Conservation (phyloP, 805 yeast species). For the Barnettozyma wickerhamii region DNA sequence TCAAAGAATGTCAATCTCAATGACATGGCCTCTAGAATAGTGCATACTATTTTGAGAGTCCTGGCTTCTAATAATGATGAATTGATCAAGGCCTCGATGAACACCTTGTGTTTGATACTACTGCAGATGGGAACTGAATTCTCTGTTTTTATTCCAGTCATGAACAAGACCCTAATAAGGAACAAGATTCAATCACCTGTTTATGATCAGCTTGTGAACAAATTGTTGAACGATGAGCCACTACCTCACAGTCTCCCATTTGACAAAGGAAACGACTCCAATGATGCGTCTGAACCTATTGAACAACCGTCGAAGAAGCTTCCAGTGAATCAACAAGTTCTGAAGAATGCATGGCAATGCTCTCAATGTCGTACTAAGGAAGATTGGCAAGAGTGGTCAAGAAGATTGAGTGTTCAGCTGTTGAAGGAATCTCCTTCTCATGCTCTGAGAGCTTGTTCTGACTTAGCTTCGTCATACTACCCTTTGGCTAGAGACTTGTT, state of each 20-base stretch:
- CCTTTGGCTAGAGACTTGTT: conserved; percentile 88
- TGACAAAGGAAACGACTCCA: conserved; percentile 49
- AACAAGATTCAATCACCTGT: conserved; percentile 64
- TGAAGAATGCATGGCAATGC: conserved; percentile 89
- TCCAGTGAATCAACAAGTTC: conserved; percentile 58
- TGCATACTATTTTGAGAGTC: conserved; percentile 80
- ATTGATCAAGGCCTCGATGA: conserved; percentile 60
- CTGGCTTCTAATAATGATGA: conserved; percentile 52
- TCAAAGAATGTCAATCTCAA: conserved; percentile 67
- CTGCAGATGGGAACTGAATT: conserved; percentile 83
- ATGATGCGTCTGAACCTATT: conserved; percentile 40
- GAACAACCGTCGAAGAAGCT: conserved; percentile 71
- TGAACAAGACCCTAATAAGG: conserved; percentile 59
- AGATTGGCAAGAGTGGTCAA: conserved; percentile 98
- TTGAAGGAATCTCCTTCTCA: conserved; percentile 92
- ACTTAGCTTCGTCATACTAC: conserved; percentile 78
- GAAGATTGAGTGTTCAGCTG: conserved; percentile 78
- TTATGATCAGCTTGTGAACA: conserved; percentile 78
- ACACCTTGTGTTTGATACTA: conserved; percentile 71
- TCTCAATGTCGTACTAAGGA: conserved; percentile 84
- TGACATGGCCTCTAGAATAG: conserved; percentile 87
- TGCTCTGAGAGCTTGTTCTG: conserved; percentile 89
- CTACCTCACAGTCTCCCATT: conserved; percentile 72
- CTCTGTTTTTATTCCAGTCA: conserved; percentile 78
- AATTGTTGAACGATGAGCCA: conserved; percentile 78